Conservation (phyloP, 306 rosid genomes). For the Quercus cerris region DNA sequence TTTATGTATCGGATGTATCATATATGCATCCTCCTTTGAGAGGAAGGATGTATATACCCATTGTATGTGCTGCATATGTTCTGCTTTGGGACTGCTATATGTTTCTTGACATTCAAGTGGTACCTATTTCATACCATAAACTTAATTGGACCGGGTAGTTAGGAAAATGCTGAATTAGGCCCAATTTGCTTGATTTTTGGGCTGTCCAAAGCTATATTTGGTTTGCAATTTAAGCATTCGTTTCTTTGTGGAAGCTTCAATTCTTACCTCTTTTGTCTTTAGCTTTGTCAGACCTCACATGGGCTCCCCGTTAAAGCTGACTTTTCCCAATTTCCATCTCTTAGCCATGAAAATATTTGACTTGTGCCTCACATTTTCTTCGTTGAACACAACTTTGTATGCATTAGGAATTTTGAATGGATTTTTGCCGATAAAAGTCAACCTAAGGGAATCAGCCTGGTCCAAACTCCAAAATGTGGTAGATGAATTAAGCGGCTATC, state of each 20-base stretch:
- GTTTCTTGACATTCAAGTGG: background rate
- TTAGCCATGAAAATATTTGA: background rate
- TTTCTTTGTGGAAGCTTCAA: background rate
- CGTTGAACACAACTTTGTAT: background rate
- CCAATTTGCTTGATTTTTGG: constrained; percentile 6
- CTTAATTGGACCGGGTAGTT: background rate
- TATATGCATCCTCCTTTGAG: too few species aligned
- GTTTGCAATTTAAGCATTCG: background rate
- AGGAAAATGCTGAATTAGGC: constrained; percentile 5
- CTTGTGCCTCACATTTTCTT: too few species aligned
- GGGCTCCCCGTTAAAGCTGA: background rate
- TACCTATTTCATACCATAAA: background rate
- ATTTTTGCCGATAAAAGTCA: background rate
- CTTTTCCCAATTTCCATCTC: background rate
- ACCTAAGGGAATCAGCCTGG: background rate
- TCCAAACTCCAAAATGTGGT: too few species aligned
- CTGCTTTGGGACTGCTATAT: background rate
- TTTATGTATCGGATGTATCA: too few species aligned
- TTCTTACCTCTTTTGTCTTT: background rate
- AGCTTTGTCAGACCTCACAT: background rate
- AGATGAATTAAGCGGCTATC: too few species aligned
- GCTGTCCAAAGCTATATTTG: background rate
- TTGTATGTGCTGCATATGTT: background rate
- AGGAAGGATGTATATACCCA: background rate
- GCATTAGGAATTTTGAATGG: background rate